Percentiles rank a stretch among this genome's conserved stretches.
Conservation (phyloP, 2,329 filamentous ascomycete species). For the Paracorniculantispora psalliotae region DNA sequence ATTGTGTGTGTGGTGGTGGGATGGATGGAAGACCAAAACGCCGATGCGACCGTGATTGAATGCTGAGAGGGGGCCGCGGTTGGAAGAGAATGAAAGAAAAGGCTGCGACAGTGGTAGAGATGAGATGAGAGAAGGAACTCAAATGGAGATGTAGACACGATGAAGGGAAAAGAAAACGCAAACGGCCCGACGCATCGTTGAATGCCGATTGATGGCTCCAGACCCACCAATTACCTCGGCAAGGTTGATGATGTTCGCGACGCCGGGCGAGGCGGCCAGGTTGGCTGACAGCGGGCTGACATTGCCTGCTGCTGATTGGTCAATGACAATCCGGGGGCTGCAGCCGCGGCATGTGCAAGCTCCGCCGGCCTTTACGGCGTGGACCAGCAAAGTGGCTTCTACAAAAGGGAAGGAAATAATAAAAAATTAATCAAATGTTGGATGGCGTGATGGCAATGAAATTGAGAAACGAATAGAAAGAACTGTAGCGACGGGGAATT, state of each 20-base stretch:
- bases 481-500: too few species aligned
- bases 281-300: neutral
- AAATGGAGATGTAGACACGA: neutral
- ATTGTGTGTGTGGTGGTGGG: slow-evolving; percentile 19
- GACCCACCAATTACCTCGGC: slow-evolving; percentile 13
- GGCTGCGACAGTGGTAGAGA: neutral
- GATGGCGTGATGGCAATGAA: too few species aligned
- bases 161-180: neutral
- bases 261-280: too few species aligned
- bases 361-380: too few species aligned
- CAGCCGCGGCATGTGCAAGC: too few species aligned
- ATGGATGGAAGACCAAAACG: neutral
- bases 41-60: too few species aligned
- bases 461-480: too few species aligned
- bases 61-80: too few species aligned
- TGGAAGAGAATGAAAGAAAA: neutral
- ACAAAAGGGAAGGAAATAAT: too few species aligned
- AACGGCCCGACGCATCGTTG: neutral
- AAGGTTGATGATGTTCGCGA: neutral
- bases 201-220: neutral
- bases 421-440: too few species aligned
- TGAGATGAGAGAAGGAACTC: neutral
- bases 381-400: too few species aligned
- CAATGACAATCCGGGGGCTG: neutral
- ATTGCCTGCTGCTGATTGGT: neutral